phyloP scores from a whole-genome alignment of 495 filamentous ascomycete species.

The Sphaerosporella brunnea region DNA sequence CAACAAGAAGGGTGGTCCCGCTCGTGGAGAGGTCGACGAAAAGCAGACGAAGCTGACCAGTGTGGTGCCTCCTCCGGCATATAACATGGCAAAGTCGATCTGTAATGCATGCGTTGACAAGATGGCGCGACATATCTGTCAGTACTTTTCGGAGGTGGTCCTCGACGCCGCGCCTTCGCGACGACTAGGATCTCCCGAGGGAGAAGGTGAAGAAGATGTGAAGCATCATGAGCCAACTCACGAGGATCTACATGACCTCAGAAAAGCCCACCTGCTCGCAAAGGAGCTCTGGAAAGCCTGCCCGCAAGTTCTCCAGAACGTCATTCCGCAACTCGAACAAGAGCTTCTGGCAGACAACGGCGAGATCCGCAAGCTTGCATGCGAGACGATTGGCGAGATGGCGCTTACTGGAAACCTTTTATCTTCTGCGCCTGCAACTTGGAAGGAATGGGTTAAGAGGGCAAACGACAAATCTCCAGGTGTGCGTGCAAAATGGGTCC shows the following conservation, averaged over 20 bases:
- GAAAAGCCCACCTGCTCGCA: slow-evolving; percentile 74
- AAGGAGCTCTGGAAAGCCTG: slow-evolving; percentile 89
- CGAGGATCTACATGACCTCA: slow-evolving; percentile 68
- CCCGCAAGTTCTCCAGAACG: slow-evolving; percentile 73
- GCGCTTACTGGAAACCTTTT: slow-evolving; percentile 20
- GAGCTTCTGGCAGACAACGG: slow-evolving; percentile 81
- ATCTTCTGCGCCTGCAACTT: slow-evolving; percentile 19
- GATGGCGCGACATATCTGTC: slow-evolving; percentile 82
- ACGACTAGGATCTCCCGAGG: slow-evolving; percentile 37
- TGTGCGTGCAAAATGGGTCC: slow-evolving; percentile 72
- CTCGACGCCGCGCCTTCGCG: slow-evolving; percentile 50
- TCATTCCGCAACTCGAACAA: slow-evolving; percentile 83
- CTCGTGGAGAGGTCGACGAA: slow-evolving; percentile 33
- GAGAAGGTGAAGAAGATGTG: slow-evolving; percentile 47
- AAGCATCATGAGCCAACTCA: slow-evolving; percentile 39
- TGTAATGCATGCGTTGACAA: slow-evolving; percentile 81
- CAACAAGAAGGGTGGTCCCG: slow-evolving; percentile 2
- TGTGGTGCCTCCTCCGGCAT: slow-evolving; percentile 46
- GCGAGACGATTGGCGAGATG: slow-evolving; percentile 87
- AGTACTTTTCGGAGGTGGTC: slow-evolving; percentile 95
- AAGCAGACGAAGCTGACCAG: slow-evolving; percentile 54
- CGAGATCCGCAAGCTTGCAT: slow-evolving; percentile 67
- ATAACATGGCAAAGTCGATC: slow-evolving; percentile 87
- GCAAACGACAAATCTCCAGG: slow-evolving; percentile 64
- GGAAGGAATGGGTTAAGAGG: slow-evolving; percentile 40